Evolutionary conservation across 2,329 filamentous ascomycete genomes (phyloP).

Genomic region (Cytospora piceicola): DNA sequence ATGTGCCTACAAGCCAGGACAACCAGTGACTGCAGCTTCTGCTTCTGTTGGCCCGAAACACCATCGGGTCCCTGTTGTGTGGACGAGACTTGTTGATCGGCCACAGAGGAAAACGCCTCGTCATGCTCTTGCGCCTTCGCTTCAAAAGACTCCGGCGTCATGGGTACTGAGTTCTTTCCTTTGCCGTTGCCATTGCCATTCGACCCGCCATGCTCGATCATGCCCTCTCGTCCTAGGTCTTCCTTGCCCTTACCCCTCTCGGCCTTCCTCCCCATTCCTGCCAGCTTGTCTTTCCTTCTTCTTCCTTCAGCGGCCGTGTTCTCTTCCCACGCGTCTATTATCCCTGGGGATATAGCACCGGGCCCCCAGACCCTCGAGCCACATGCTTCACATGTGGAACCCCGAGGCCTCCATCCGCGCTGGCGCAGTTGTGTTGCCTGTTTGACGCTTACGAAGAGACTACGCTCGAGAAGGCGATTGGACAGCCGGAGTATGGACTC

Average conservation of each 20-base stretch:
- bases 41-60: slow-evolving; percentile 45
- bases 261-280: slow-evolving; percentile 33
- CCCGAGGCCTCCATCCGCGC: slow-evolving; percentile 84
- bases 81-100: slow-evolving; percentile 36
- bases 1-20: slow-evolving; percentile 73
- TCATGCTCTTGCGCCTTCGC: slow-evolving; percentile 19
- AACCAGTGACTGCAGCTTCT: slow-evolving; percentile 66
- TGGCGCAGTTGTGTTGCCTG: slow-evolving; percentile 75
- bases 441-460: slow-evolving; percentile 82
- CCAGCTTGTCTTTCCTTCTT: slow-evolving; percentile 50
- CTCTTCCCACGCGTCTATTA: slow-evolving; percentile 83
- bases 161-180: slow-evolving; percentile 34
- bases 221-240: slow-evolving; percentile 36
- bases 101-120: slow-evolving; percentile 38
- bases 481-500: slow-evolving; percentile 85
- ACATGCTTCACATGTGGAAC: slow-evolving; percentile 87
- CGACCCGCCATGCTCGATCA: slow-evolving; percentile 38
- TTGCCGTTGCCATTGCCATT: slow-evolving; percentile 41
- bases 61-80: slow-evolving; percentile 43
- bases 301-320: slow-evolving; percentile 54
- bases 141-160: slow-evolving; percentile 30
- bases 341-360: slow-evolving; percentile 68
- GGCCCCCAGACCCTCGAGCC: slow-evolving; percentile 85
- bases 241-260: slow-evolving; percentile 32
- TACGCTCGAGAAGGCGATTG: slow-evolving; percentile 84